A percentile compares a stretch with the other conserved stretches of the same genome.
Conservation (phyloP, 2,329 filamentous ascomycete genomes). For the Arthrocladium fulminans region DNA sequence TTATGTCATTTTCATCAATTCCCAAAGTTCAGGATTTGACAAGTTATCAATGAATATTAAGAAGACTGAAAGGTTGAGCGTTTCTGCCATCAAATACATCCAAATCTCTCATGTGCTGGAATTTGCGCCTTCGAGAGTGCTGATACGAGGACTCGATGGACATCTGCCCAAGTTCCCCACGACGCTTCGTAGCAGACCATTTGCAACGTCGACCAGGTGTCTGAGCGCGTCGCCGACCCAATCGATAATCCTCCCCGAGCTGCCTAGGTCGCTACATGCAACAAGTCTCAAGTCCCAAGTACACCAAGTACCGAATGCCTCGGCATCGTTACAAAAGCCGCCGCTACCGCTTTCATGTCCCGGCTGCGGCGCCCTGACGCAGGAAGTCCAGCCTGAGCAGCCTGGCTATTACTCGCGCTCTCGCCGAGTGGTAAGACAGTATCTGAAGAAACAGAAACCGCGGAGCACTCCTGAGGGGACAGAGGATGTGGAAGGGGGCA, state of each 20-base stretch:
- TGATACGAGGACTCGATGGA: slow-evolving; percentile 1
- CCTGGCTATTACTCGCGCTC: slow-evolving; percentile 50
- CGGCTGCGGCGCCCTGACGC: slow-evolving; percentile 54
- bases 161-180: background rate
- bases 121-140: background rate
- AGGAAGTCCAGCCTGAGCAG: slow-evolving; percentile 45
- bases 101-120: background rate
- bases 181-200: background rate
- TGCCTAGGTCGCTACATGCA: no score
- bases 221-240: background rate
- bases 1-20: no score
- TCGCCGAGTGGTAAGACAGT: slow-evolving; percentile 40
- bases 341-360: slow-evolving; percentile 48
- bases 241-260: background rate
- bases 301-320: no score
- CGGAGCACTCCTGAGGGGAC: background rate
- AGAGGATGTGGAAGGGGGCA: slow-evolving; percentile 2
- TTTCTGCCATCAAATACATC: background rate
- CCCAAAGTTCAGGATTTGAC: no score
- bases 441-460: slow-evolving; percentile 9
- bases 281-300: no score
- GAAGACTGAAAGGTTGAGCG: background rate
- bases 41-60: background rate
- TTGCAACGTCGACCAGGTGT: background rate
- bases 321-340: background rate